Evolutionary conservation across 305 asterid species (phyloP).

Genomic region (Fraxinus baroniana): DNA sequence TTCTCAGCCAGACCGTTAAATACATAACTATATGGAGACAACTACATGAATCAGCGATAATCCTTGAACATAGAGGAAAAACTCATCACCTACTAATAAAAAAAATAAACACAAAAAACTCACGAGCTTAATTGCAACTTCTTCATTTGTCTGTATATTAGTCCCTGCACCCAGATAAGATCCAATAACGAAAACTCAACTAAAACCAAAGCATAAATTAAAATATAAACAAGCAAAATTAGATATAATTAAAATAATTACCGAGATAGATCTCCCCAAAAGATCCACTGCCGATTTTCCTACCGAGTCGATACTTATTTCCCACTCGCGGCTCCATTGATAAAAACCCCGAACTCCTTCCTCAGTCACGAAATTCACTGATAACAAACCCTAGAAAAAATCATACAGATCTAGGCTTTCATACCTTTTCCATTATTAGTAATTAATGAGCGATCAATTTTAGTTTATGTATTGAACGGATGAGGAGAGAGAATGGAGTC

Average conservation of each 20-base stretch:
- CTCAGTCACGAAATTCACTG: conserved; percentile 30
- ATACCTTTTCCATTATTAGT: conserved; percentile 26
- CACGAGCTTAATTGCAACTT: conserved; percentile 78
- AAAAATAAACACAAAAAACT: conserved; percentile 23
- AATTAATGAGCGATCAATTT: conserved; percentile 23
- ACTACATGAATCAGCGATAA: conserved; percentile 5
- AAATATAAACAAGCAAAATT: not conserved
- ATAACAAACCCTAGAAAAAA: conserved; percentile 28
- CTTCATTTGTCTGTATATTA: conserved; percentile 66
- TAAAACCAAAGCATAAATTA: conserved; percentile 2
- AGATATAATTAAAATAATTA: conserved; percentile 19
- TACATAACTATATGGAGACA: conserved; percentile 7
- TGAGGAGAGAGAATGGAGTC: conserved; percentile 14
- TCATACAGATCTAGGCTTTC: conserved; percentile 28
- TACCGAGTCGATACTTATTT: conserved; percentile 74
- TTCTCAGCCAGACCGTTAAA: not conserved
- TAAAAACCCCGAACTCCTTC: not conserved
- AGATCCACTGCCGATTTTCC: conserved; percentile 90
- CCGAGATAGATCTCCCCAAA: conserved; percentile 87
- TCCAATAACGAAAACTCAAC: conserved; percentile 22
- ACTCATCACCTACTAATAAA: not conserved
- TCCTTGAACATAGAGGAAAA: not conserved
- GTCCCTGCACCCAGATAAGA: conserved; percentile 49
- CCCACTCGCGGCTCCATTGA: conserved; percentile 85
- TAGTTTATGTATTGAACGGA: conserved; percentile 40